Percentiles rank a stretch among this genome's conserved stretches.
Conservation (phyloP, 2,329 filamentous ascomycete genomes). For the Fusarium poae region DNA sequence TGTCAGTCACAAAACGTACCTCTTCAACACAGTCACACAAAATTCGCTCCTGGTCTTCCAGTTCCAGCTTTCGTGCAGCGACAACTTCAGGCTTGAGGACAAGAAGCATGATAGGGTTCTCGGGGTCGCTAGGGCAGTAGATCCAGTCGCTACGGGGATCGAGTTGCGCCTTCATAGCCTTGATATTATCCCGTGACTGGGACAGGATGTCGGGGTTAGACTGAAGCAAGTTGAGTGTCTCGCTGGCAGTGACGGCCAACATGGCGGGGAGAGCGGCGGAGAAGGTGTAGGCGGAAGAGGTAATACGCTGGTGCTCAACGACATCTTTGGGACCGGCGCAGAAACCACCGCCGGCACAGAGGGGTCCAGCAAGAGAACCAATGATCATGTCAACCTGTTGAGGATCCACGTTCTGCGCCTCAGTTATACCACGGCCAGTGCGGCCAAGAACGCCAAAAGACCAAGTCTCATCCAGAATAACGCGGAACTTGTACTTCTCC, state of each 20-base stretch:
- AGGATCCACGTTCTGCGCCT: slow-evolving; percentile 96
- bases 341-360: slow-evolving; percentile 95
- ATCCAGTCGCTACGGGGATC: slow-evolving; percentile 97
- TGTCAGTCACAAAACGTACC: slow-evolving; percentile 65
- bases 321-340: slow-evolving; percentile 93
- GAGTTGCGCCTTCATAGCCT: slow-evolving; percentile 85
- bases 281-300: slow-evolving; percentile 92
- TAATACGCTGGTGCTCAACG: slow-evolving; percentile 95
- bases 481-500: slow-evolving; percentile 95
- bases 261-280: slow-evolving; percentile 95
- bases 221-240: slow-evolving; percentile 88
- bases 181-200: slow-evolving; percentile 87
- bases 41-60: slow-evolving; percentile 84
- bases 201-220: slow-evolving; percentile 85
- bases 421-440: slow-evolving; percentile 91
- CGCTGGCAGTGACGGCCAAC: slow-evolving; percentile 93
- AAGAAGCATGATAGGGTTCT: slow-evolving; percentile 90
- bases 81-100: slow-evolving; percentile 87
- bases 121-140: slow-evolving; percentile 79
- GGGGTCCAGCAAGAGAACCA: slow-evolving; percentile 87
- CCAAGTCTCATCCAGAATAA: slow-evolving; percentile 97
- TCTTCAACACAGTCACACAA: slow-evolving; percentile 96
- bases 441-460: slow-evolving; percentile 95
- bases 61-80: slow-evolving; percentile 73
- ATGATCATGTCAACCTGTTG: slow-evolving; percentile 97